Evolutionary conservation across 331 rosid genomes (phyloP).

Genomic region (Acacia pycnantha): DNA sequence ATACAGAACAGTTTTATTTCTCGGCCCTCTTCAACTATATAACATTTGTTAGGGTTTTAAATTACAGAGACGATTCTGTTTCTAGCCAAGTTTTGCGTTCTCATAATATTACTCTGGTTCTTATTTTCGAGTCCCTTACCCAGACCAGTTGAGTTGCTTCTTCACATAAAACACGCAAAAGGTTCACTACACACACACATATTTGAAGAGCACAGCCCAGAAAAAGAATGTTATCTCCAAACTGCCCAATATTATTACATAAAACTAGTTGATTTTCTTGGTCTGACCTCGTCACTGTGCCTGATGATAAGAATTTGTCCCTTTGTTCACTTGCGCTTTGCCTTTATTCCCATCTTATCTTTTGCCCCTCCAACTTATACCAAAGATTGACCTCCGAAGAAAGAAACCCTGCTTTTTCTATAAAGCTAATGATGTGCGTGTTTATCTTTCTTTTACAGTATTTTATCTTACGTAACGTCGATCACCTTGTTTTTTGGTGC

Average conservation of each 20-base stretch:
- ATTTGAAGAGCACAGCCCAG: neutral
- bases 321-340: neutral
- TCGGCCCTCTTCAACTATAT: neutral
- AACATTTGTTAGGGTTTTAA: neutral
- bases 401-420: neutral
- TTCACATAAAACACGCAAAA: neutral
- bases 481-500: neutral
- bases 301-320: neutral
- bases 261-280: too few relatives aligned
- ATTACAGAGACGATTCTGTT: neutral
- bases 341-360: neutral
- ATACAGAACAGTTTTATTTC: neutral
- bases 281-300: neutral
- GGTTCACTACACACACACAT: neutral
- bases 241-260: neutral
- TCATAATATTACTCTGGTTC: neutral
- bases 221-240: neutral
- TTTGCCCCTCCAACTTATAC: neutral
- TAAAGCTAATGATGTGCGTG: neutral
- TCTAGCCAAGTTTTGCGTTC: neutral
- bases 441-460: neutral
- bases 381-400: neutral
- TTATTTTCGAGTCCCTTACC: neutral
- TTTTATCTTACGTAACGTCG: neutral
- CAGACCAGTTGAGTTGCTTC: neutral